Evolutionary conservation across 2,329 filamentous ascomycete species (phyloP), one percentile per base, ranked within the genome.

Genomic region (Phoma sp.): DNA sequence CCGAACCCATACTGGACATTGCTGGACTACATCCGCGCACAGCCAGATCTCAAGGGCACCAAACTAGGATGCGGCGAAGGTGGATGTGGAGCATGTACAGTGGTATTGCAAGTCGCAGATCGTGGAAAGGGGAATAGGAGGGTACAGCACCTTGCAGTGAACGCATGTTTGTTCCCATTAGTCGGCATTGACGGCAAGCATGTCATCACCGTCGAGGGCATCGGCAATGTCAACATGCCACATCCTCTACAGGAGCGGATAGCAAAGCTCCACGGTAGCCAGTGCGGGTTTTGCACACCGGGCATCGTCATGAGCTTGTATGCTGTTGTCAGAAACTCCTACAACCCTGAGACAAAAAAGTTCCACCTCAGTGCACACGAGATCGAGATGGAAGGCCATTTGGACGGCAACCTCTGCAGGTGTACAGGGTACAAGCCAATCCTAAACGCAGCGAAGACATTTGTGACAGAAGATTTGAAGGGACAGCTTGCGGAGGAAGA

Each of bases 61-160:
- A 98, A 98, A 75, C 83, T 98, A 75, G 95, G 93, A 39, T 98
- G 93, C 77, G 92, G 91, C 56, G 95, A 98, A 78, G 93, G 93
- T 60, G 93, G 93, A 6, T 98, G 93, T 70, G 93, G 93, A 65
- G 93, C 93, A 54, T 98, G 93, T 73, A 98, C 93, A 32, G 91
- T 97, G 20, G 92, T 84, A 4, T 51, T 73, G 18, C 66, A 75
- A 53, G 69, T 68, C 3, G 54, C 60, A 20, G 63, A 64, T 42
- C 92, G 89, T 57, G 91, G 96, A 73, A 59, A 59, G 33, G 88
- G 88, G 69, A 97, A 96, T 14, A 90, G 89, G 67, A 85, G 89
- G 72, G 90, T 97, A 66, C 96, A 96, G 71, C 93, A 98, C 80
- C 90, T 93, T 50, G 95, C 92, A 42, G 91, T 98, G 47, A 98